Base-by-base conservation (phyloP, 2,329 filamentous ascomycete genomes). In the Hymenoscyphus infarciens region DNA sequence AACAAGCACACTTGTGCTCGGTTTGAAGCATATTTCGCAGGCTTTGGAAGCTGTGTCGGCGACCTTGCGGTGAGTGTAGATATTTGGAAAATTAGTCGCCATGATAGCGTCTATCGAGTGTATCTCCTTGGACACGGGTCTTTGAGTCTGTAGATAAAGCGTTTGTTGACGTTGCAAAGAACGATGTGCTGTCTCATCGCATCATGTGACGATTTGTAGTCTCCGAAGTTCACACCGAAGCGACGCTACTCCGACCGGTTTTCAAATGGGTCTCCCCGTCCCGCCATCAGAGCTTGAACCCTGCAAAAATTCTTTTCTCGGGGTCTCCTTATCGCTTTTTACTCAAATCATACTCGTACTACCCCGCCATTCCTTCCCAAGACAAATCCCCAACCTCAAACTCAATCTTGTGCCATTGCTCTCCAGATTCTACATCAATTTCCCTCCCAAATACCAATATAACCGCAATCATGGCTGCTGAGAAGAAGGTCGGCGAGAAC, bases 11-110 rank as follows among this genome's bases (percentile, higher is more conserved):
- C 89, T 96, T 6, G 88, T 86, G 63, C 88, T 92, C 8, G 90
- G 89, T 77, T 95, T 96, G 80, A 89, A 96, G 81, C 95, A 98
- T 66, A 98, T 86, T 76, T 92, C 89, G 77, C 95, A 99, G 57
- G 91, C 82, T 77, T 91, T 96, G 13, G 91, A 84, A 1, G 89
- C 84, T n/a, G 86, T 84, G 33, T 96, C 92, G 13, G 92, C 92
- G 39, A 98, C 94, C 69, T 87, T 91, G 57, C 94, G 90, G 67
- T 93, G 89, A 67, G 91, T 87, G 78, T 94, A 98, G 33, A 90
- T 77, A 73, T 98, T 98, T 52, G 85, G 84, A 63, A 94, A 85
- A 1, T 82, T 70, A 16, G 71, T 68, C 69, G 45, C 45, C 45
- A 52, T 52, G 19, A 19, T 13, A 52, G 22, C 25, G 1, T 25